Conservation (phyloP, 2,329 filamentous ascomycete genomes). For the Didymella exigua region DNA sequence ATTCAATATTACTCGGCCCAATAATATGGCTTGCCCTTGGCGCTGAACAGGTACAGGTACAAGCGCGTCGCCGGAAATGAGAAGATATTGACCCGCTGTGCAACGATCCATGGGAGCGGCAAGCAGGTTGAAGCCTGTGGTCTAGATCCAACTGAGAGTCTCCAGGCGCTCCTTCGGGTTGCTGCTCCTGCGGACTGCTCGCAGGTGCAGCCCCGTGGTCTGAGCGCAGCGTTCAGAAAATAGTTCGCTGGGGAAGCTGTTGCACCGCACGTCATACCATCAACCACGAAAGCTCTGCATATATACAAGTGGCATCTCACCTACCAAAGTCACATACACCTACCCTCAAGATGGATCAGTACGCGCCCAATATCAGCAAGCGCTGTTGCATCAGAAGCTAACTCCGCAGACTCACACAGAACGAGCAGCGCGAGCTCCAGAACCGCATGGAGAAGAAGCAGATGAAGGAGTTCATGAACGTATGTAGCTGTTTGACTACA, state of each 20-base stretch:
- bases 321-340: not conserved
- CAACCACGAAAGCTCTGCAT: not conserved
- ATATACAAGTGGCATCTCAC: not conserved
- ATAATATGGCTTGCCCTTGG: constrained; percentile 33
- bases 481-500: constrained; percentile 56
- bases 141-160: constrained; percentile 12
- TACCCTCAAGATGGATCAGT: constrained; percentile 46
- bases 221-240: constrained; percentile 5
- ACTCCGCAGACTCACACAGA: constrained; percentile 66
- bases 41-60: constrained; percentile 21
- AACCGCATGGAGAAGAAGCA: constrained; percentile 96
- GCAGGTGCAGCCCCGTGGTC: constrained; percentile 7
- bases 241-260: not conserved
- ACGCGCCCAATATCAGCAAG: constrained; percentile 16
- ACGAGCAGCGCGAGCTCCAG: constrained; percentile 92
- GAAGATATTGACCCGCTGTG: constrained; percentile 20
- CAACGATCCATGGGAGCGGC: constrained; percentile 12
- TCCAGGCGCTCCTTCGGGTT: constrained; percentile 6
- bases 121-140: constrained; percentile 5
- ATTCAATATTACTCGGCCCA: constrained; percentile 23
- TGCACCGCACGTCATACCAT: constrained; percentile 21
- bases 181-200: constrained; percentile 1
- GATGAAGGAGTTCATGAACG: constrained; percentile 98
- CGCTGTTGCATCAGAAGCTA: constrained; percentile 12
- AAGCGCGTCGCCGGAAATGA: constrained; percentile 21